Conservation (phyloP, 2,329 filamentous ascomycete species). For the Penicillium sp. region DNA sequence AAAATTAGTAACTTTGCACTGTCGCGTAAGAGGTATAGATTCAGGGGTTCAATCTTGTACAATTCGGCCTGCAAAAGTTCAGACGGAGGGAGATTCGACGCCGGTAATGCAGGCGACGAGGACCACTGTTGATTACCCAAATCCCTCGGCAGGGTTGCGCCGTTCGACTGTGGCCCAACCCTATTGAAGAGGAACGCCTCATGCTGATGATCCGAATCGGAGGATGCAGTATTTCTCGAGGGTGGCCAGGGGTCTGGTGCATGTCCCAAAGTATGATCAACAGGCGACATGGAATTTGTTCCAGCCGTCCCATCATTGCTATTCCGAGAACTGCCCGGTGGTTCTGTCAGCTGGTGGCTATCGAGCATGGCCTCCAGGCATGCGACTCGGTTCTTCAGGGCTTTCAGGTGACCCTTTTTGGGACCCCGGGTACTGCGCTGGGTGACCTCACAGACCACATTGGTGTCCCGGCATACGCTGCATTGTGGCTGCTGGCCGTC, state of each 20-base stretch:
- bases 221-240: not conserved
- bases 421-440: slow-evolving; percentile 15
- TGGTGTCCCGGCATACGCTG: slow-evolving; percentile 20
- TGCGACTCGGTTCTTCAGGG: slow-evolving; percentile 11
- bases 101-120: not conserved
- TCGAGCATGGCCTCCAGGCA: slow-evolving; percentile 9
- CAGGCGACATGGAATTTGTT: too few relatives aligned
- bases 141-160: not conserved
- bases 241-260: too few relatives aligned
- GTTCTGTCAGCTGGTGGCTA: slow-evolving; percentile 1
- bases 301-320: not conserved
- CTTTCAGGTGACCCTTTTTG: slow-evolving; percentile 26
- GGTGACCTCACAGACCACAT: slow-evolving; percentile 11
- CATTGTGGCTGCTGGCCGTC: slow-evolving; percentile 58
- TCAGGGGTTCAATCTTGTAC: not conserved
- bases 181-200: not conserved
- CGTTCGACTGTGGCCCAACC: not conserved
- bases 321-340: not conserved
- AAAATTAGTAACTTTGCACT: not conserved
- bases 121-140: too few relatives aligned
- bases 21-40: too few relatives aligned
- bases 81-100: not conserved
- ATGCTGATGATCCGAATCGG: not conserved
- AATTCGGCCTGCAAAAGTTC: slow-evolving; percentile 11
- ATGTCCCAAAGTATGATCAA: too few relatives aligned